These are phyloP conservation scores for Thymus mandschuricus DNA, from an alignment of 257 asterid genomes.

Conservation along the genomic window DNA sequence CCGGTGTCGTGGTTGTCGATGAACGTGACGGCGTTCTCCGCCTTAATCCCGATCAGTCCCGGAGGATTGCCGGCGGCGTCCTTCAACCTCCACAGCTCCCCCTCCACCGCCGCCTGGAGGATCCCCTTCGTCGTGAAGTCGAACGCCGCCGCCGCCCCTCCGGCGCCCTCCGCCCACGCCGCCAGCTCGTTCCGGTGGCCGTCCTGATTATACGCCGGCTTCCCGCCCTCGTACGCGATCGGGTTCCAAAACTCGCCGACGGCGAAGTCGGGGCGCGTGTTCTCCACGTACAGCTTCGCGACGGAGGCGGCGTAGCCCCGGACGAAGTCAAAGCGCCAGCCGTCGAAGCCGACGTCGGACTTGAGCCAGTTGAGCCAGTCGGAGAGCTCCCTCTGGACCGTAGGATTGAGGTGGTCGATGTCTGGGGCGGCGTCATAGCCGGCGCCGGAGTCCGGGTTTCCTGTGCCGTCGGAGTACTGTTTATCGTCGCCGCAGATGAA, in stretches of 20 bases:
- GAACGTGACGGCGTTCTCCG: slow-evolving; percentile 74
- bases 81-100: slow-evolving; percentile 74
- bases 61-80: slow-evolving; percentile 68
- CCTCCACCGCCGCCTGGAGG: slow-evolving; percentile 75
- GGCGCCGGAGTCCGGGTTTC: slow-evolving; percentile 70
- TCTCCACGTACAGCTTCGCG: slow-evolving; percentile 60
- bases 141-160: slow-evolving; percentile 62
- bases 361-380: slow-evolving; percentile 96
- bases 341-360: slow-evolving; percentile 68
- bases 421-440: slow-evolving; percentile 60
- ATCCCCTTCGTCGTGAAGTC: slow-evolving; percentile 86
- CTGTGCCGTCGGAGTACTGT: slow-evolving; percentile 59
- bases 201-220: slow-evolving; percentile 58
- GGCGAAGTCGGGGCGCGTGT: slow-evolving; percentile 67
- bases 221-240: slow-evolving; percentile 46
- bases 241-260: slow-evolving; percentile 75
- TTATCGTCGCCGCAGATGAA: slow-evolving; percentile 65
- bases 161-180: slow-evolving; percentile 52
- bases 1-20: slow-evolving; percentile 90
- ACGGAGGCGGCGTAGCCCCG: slow-evolving; percentile 63
- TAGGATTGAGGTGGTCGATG: slow-evolving; percentile 70
- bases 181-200: slow-evolving; percentile 52
- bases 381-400: slow-evolving; percentile 67
- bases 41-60: slow-evolving; percentile 74
- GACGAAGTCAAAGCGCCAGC: slow-evolving; percentile 83